Evolutionary conservation across 1,284 basidiomycete species (phyloP), one percentile per base, ranked within the genome.

Genomic region (Heterobasidion occidentale): DNA sequence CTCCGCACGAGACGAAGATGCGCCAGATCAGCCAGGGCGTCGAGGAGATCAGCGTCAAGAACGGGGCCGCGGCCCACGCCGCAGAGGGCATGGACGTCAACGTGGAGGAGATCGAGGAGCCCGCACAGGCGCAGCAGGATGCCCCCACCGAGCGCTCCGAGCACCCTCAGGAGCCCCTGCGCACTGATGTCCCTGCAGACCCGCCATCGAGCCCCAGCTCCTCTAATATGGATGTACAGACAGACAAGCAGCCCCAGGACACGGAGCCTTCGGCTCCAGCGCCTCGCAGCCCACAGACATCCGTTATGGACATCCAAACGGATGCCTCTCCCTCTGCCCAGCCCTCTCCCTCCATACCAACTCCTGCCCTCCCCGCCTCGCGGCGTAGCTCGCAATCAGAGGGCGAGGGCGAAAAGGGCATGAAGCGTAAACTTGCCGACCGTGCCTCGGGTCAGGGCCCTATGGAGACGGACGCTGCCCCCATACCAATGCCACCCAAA

Each of bases 21-120:
- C 79, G 84, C 51, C 85, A 88, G 70, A 88, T 89, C 64, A 88
- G 85, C 60, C 83, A 83, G 63, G 84, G 85, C 38, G 86, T 89
- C 27, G 86, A 88, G 66, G 86, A 89, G 66, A 77, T 88, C 62
- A 81, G 72, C 63, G 36, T n/a, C 53, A n/a, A 49, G 46, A 11
- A 36, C 45, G 8, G 19, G 33, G n/a, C 55, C 20, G 46, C 35
- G 27, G 17, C 15, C 7, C 7, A 12, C 36, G 15, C 49, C 51
- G 36, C 34, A 19, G 35, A 34, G 45, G 35, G 7, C 33, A 59
- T 44, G 17, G 14, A 35, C 46, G 34, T 20, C 20, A 27, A 27
- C 27, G 27, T 27, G 27, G 9, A 36, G 7, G 46, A 15, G 12
- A 27, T 46, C 36, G 33, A 14, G 8, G 52, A 45, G n/a, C 33